phyloP scores from a whole-genome alignment of 2,329 filamentous ascomycete genomes.

The Stachybotrys echinatus region DNA sequence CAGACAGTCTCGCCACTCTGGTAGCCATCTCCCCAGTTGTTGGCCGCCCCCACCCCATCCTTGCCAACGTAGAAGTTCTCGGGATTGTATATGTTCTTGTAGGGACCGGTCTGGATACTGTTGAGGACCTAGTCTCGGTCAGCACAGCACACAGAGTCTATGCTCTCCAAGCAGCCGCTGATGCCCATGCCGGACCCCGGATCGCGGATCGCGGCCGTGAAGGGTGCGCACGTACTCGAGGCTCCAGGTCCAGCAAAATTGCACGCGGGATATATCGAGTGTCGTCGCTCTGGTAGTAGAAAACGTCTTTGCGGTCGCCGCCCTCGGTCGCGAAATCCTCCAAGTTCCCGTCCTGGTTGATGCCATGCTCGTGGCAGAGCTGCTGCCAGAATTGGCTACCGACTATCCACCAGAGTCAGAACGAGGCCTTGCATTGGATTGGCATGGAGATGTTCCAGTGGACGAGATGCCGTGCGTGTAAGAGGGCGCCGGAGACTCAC shows the following conservation, averaged over 20 bases:
- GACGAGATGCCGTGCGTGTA: no score
- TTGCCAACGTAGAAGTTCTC: slow-evolving; percentile 98
- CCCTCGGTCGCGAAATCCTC: slow-evolving; percentile 98
- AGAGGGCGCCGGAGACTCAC: slow-evolving; percentile 51
- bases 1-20: slow-evolving; percentile 86
- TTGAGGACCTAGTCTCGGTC: slow-evolving; percentile 62
- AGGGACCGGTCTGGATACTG: slow-evolving; percentile 84
- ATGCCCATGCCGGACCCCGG: no score
- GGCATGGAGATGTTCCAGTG: neutral
- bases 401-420: slow-evolving; percentile 54
- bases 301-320: slow-evolving; percentile 96
- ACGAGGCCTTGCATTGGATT: neutral
- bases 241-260: slow-evolving; percentile 92
- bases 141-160: neutral
- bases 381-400: slow-evolving; percentile 99
- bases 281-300: slow-evolving; percentile 99
- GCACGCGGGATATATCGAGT: slow-evolving; percentile 96
- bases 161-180: no score
- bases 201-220: no score
- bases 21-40: slow-evolving; percentile 98
- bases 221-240: no score
- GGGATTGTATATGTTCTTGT: slow-evolving; percentile 98
- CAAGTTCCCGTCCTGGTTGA: slow-evolving; percentile 93
- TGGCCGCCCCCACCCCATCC: slow-evolving; percentile 87
- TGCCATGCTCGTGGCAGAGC: slow-evolving; percentile 95